phyloP scores from a whole-genome alignment of 768 basidiomycete species.

The Russula sp. region DNA sequence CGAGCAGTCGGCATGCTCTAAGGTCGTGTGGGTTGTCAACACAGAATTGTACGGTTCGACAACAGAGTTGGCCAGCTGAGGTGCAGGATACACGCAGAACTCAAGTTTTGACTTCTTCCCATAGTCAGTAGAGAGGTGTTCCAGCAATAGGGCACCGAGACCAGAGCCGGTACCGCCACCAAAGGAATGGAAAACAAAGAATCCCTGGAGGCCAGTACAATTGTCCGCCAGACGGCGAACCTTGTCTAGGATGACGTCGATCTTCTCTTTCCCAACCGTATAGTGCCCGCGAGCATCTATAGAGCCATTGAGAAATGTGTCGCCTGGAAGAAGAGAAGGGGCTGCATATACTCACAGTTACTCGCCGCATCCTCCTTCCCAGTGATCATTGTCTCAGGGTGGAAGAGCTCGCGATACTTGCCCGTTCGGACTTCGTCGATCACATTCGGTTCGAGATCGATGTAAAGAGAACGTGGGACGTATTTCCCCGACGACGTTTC shows the following conservation, averaged over 20 bases:
- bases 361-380: conserved; percentile 99
- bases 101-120: conserved; percentile 48
- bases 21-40: conserved; percentile 95
- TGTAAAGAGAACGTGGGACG: conserved; percentile 95
- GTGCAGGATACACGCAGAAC: conserved; percentile 96
- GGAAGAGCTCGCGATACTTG: conserved; percentile 94
- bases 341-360: conserved; percentile 64
- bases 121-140: conserved; percentile 95
- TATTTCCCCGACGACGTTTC: conserved; percentile 96
- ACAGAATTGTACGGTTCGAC: conserved; percentile 99
- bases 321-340: background rate
- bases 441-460: conserved; percentile 95
- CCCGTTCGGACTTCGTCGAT: conserved; percentile 97
- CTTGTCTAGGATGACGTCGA: conserved; percentile 96
- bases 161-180: conserved; percentile 99
- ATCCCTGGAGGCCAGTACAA: conserved; percentile 96
- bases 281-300: conserved; percentile 98
- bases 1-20: conserved; percentile 86
- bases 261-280: conserved; percentile 97
- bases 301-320: background rate
- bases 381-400: conserved; percentile 96
- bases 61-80: conserved; percentile 88
- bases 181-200: conserved; percentile 99
- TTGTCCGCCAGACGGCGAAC: conserved; percentile 95
- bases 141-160: conserved; percentile 94